Conservation (phyloP, 2,329 filamentous ascomycete genomes). For the Ophiocordyceps polyrhachis-furcata region DNA sequence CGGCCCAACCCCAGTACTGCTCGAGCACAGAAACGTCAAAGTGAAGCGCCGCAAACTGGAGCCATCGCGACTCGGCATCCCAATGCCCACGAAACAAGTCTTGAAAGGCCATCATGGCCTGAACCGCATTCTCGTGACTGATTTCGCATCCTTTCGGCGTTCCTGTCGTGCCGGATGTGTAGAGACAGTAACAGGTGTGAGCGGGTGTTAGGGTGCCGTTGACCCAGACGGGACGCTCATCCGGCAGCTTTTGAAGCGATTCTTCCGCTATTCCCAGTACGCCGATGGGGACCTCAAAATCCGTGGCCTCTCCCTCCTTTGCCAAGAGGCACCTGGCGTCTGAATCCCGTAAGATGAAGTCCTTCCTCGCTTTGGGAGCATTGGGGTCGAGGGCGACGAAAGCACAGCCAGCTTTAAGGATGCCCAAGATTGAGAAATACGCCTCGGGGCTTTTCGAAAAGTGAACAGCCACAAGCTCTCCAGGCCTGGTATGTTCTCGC, state of each 20-base stretch:
- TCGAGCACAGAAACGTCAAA: conserved; percentile 89
- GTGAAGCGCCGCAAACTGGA: conserved; percentile 88
- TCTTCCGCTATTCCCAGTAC: conserved; percentile 16
- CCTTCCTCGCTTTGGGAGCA: conserved; percentile 53
- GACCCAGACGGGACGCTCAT: background rate
- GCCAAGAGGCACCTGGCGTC: conserved; percentile 43
- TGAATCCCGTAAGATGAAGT: conserved; percentile 64
- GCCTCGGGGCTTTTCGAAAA: conserved; percentile 77
- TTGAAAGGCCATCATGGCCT: conserved; percentile 77
- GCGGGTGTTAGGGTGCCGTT: background rate
- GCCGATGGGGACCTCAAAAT: conserved; percentile 14
- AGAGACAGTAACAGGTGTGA: conserved; percentile 63
- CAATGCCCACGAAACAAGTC: conserved; percentile 59
- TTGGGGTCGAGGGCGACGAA: conserved; percentile 66
- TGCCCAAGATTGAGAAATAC: conserved; percentile 63
- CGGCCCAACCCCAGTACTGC: conserved; percentile 91
- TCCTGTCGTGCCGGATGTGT: conserved; percentile 76
- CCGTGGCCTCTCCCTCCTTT: conserved; percentile 14
- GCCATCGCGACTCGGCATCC: conserved; percentile 55
- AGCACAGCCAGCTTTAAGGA: conserved; percentile 64
- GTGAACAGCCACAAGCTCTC: conserved; percentile 53
- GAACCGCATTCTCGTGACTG: conserved; percentile 73
- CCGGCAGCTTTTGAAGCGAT: conserved; percentile 8
- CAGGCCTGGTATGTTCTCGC: conserved; percentile 25
- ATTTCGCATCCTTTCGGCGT: conserved; percentile 77